Conservation (phyloP, 2,329 filamentous ascomycete genomes). For the Ceratocystis destructans region DNA sequence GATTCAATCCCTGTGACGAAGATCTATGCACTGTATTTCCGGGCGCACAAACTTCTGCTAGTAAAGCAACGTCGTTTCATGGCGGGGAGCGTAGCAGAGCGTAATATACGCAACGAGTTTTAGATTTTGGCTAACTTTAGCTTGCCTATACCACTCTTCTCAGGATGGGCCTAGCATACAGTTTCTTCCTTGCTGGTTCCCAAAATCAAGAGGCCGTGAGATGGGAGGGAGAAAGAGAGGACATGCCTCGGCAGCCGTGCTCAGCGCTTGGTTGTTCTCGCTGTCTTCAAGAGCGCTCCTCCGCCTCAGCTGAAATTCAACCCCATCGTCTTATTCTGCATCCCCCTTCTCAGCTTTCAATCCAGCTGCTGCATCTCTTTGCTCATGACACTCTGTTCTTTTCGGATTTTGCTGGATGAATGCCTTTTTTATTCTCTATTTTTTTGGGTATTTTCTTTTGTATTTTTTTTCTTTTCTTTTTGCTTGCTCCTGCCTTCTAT, state of each 20-base stretch:
- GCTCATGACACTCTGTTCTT: constrained; percentile 4
- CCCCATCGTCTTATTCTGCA: neutral
- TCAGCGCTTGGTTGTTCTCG: neutral
- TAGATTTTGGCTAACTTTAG: too few species aligned
- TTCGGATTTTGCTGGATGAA: neutral
- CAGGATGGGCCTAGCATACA: too few species aligned
- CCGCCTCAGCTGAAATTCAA: neutral
- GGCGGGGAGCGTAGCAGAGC: too few species aligned
- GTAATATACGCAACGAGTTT: too few species aligned
- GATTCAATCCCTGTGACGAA: neutral
- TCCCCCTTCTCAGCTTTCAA: neutral
- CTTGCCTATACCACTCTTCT: too few species aligned
- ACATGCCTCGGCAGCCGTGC: neutral
- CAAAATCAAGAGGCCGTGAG: too few species aligned
- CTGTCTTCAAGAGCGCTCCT: neutral
- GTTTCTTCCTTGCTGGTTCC: too few species aligned
- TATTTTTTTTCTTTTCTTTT: too few species aligned
- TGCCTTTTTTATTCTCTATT: too few species aligned
- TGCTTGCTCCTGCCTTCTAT: neutral
- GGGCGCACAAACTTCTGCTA: neutral
- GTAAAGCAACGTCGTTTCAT: neutral
- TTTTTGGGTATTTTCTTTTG: too few species aligned
- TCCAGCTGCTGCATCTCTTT: neutral
- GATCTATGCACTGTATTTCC: neutral
- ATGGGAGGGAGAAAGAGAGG: too few species aligned